Conservation (phyloP, 139 green algal genomes). For the Nannochloris sp. region DNA sequence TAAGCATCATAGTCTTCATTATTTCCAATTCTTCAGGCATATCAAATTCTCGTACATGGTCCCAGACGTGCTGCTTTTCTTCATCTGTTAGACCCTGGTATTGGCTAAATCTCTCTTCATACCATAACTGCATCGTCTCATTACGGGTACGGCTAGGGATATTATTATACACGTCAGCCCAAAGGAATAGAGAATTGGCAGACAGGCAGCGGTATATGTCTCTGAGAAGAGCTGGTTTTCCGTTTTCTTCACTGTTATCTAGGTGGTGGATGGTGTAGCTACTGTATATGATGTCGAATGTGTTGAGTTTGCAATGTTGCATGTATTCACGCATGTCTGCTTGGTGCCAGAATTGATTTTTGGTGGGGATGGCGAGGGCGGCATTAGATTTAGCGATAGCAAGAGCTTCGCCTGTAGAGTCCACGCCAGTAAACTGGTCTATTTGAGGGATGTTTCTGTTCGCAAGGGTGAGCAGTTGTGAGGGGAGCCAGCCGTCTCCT, state of each 20-base stretch:
- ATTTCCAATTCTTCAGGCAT: neutral
- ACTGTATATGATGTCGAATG: conserved; percentile 1
- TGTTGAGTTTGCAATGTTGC: neutral
- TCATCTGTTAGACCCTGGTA: conserved; percentile 6
- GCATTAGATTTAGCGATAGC: too few species aligned
- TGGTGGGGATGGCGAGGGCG: too few species aligned
- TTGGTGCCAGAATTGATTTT: too few species aligned
- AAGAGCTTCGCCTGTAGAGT: neutral
- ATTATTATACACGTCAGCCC: conserved; percentile 2
- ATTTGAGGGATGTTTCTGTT: neutral
- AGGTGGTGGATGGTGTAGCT: conserved; percentile 3
- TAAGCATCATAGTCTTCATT: neutral
- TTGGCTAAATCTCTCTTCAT: neutral
- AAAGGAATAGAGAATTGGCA: too few species aligned
- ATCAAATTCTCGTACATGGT: conserved; percentile 11
- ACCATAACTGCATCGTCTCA: neutral
- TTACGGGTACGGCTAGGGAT: neutral
- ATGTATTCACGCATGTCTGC: too few species aligned
- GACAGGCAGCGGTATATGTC: neutral
- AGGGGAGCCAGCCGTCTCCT: neutral
- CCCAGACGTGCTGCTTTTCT: conserved; percentile 1
- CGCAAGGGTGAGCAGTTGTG: neutral
- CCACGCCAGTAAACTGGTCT: neutral
- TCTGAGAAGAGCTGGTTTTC: neutral
- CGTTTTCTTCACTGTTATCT: neutral